phyloP scores from a whole-genome alignment of 768 basidiomycete species.

The Cyclocybe cylindracea region DNA sequence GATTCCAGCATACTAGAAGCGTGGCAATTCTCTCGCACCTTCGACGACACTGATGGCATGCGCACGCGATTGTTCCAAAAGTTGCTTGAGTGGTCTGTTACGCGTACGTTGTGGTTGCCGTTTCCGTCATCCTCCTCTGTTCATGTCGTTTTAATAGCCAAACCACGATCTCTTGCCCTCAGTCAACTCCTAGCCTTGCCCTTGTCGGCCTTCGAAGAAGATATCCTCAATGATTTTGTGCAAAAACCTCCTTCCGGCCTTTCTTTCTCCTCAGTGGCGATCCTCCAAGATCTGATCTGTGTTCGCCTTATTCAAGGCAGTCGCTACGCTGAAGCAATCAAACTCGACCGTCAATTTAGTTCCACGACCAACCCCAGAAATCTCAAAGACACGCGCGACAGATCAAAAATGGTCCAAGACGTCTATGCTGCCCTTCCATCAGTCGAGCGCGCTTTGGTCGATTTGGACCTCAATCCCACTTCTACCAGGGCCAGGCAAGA shows the following conservation, averaged over 20 bases:
- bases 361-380: conserved; percentile 40
- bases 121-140: background rate
- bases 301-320: conserved; percentile 77
- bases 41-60: conserved; percentile 56
- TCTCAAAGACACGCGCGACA: conserved; percentile 45
- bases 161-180: conserved; percentile 57
- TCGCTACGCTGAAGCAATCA: conserved; percentile 70
- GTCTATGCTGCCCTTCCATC: conserved; percentile 63
- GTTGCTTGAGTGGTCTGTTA: conserved; percentile 67
- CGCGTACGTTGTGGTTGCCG: conserved; percentile 48
- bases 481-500: background rate
- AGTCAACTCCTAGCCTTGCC: conserved; percentile 66
- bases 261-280: conserved; percentile 48
- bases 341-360: conserved; percentile 67
- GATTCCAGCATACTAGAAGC: conserved; percentile 67
- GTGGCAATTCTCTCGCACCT: conserved; percentile 75
- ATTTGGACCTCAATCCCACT: conserved; percentile 30
- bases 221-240: conserved; percentile 56
- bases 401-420: conserved; percentile 71
- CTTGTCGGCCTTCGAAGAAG: conserved; percentile 64
- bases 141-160: conserved; percentile 39
- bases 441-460: conserved; percentile 63
- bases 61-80: conserved; percentile 57
- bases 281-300: conserved; percentile 78
- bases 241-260: conserved; percentile 53